These are phyloP conservation scores for Lactarius hengduanensis DNA, from an alignment of 768 basidiomycete genomes.

Conservation along the genomic window DNA sequence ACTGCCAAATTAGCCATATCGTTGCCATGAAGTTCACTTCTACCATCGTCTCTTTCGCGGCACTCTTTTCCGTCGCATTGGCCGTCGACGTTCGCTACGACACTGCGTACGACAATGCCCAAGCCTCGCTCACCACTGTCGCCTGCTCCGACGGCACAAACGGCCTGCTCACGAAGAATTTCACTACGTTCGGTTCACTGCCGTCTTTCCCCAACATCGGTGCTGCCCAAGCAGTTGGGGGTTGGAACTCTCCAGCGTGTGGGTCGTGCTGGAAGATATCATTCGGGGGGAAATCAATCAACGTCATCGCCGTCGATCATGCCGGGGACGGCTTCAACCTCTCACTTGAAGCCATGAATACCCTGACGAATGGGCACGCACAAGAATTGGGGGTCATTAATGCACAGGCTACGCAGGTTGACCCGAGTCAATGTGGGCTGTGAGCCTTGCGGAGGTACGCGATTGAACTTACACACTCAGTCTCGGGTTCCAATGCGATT, in stretches of 20 bases:
- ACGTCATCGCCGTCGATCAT: conserved; percentile 37
- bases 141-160: conserved; percentile 39
- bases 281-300: conserved; percentile 33
- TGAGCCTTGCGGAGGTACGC: conserved; percentile 28
- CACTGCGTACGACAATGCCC: conserved; percentile 34
- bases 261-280: conserved; percentile 40
- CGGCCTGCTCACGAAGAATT: conserved; percentile 36
- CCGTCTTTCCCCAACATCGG: conserved; percentile 37
- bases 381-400: conserved; percentile 47
- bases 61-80: conserved; percentile 13
- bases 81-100: conserved; percentile 34
- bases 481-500: background rate
- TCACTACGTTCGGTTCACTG: conserved; percentile 36
- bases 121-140: conserved; percentile 27
- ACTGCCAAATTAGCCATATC: background rate
- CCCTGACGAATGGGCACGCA: conserved; percentile 43
- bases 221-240: conserved; percentile 36
- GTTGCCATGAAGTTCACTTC: conserved; percentile 33
- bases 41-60: conserved; percentile 29
- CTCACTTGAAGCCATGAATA: conserved; percentile 38
- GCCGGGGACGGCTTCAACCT: conserved; percentile 39
- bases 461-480: background rate
- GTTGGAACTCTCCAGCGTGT: conserved; percentile 35
- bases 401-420: conserved; percentile 45
- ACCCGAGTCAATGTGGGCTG: conserved; percentile 50